These are phyloP conservation scores for Alternaria arborescens DNA, from an alignment of 2,329 filamentous ascomycete species.

Conservation along the genomic window DNA sequence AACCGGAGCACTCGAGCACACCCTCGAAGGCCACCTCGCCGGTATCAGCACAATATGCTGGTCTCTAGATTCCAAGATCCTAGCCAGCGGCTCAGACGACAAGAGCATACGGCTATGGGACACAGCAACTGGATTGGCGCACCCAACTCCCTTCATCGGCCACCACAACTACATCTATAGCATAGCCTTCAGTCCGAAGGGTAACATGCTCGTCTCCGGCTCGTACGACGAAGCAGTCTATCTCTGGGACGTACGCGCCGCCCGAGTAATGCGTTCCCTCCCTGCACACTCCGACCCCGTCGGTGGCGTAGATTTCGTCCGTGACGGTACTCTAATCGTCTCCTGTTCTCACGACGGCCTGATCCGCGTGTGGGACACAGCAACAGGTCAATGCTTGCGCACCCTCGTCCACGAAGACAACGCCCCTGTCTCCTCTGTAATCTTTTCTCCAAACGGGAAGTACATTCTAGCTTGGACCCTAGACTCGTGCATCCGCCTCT, in stretches of 20 bases:
- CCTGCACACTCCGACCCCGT: conserved; percentile 97
- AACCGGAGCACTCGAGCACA: conserved; percentile 83
- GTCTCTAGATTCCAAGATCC: conserved; percentile 85
- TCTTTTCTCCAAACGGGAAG: conserved; percentile 92
- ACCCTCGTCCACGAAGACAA: conserved; percentile 98
- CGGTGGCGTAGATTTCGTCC: conserved; percentile 88
- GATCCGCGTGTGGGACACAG: conserved; percentile 88
- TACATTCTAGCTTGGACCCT: conserved; percentile 92
- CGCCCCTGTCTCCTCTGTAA: conserved; percentile 84
- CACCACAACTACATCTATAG: conserved; percentile 98
- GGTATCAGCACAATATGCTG: conserved; percentile 94
- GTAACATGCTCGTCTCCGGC: conserved; percentile 93
- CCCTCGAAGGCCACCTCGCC: conserved; percentile 90
- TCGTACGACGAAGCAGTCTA: conserved; percentile 98
- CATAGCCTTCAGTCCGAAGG: conserved; percentile 95
- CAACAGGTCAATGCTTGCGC: conserved; percentile 91
- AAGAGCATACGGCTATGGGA: conserved; percentile 97
- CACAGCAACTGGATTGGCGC: conserved; percentile 65
- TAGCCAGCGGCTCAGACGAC: conserved; percentile 94
- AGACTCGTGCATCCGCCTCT: conserved; percentile 87
- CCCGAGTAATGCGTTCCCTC: conserved; percentile 84
- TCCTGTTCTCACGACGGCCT: conserved; percentile 88
- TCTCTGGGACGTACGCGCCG: conserved; percentile 92
- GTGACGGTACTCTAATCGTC: conserved; percentile 89
- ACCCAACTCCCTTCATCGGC: conserved; percentile 73